Conservation (phyloP, 768 basidiomycete species). For the Inosperma sp. region DNA sequence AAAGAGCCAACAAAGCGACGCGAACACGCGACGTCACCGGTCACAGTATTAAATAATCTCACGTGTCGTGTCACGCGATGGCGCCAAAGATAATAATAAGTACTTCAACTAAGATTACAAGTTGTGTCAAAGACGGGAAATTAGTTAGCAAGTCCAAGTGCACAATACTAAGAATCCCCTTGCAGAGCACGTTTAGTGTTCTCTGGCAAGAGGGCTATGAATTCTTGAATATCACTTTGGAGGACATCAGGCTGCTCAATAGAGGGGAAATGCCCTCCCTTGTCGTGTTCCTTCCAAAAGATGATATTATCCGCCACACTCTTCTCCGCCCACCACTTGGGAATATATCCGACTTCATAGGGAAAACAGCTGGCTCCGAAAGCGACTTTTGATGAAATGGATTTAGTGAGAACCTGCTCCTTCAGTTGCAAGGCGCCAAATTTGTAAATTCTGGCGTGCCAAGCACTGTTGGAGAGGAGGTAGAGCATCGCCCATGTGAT, state of each 20-base stretch:
- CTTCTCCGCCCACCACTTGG: conserved; percentile 40
- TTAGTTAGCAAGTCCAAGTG: no score
- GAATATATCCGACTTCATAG: conserved; percentile 32
- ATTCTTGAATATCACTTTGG: conserved; percentile 33
- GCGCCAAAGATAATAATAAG: no score
- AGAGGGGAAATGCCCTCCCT: conserved; percentile 46
- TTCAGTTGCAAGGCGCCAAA: conserved; percentile 12
- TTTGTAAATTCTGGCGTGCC: conserved; percentile 34
- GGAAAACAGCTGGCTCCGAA: conserved; percentile 43
- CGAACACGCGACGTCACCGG: no score
- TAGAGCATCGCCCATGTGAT: conserved; percentile 40
- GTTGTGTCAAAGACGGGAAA: no score
- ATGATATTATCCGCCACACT: conserved; percentile 36
- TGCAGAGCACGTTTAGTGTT: background rate
- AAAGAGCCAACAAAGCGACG: no score
- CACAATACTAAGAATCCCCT: no score
- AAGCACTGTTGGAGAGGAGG: conserved; percentile 31
- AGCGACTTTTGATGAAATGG: conserved; percentile 26
- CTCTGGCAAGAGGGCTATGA: conserved; percentile 18
- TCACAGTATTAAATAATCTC: no score
- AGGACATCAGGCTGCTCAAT: conserved; percentile 38
- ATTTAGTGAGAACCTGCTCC: conserved; percentile 18
- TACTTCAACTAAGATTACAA: no score
- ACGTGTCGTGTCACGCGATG: no score
- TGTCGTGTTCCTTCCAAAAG: conserved; percentile 37